phyloP scores from a whole-genome alignment of 2,329 filamentous ascomycete species.

The Nothophoma quercina region DNA sequence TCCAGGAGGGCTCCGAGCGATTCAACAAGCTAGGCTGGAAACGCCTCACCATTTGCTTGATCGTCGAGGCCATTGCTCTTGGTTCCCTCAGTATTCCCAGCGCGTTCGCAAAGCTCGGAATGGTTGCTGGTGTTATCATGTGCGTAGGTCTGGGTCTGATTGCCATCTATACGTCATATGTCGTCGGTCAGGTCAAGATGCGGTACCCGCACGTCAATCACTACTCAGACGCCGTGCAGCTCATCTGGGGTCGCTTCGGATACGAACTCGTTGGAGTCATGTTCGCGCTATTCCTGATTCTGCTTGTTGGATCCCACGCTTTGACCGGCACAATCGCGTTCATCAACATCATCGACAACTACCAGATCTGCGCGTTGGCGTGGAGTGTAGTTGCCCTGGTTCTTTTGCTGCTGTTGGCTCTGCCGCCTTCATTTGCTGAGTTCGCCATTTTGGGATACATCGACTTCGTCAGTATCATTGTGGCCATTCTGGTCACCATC shows the following conservation, averaged over 20 bases:
- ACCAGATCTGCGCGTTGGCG: slow-evolving; percentile 67
- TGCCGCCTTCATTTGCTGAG: slow-evolving; percentile 70
- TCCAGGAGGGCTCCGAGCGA: slow-evolving; percentile 49
- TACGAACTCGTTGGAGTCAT: slow-evolving; percentile 67
- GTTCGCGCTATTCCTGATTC: slow-evolving; percentile 50
- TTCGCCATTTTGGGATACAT: slow-evolving; percentile 64
- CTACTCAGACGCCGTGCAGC: slow-evolving; percentile 72
- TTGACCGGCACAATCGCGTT: slow-evolving; percentile 73
- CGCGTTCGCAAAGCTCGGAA: slow-evolving; percentile 56
- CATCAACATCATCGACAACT: slow-evolving; percentile 69
- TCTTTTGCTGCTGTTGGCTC: slow-evolving; percentile 66
- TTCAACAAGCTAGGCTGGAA: slow-evolving; percentile 59
- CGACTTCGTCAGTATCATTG: slow-evolving; percentile 70
- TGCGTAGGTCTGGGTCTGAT: slow-evolving; percentile 61
- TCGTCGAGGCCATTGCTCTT: slow-evolving; percentile 60
- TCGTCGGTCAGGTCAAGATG: slow-evolving; percentile 68
- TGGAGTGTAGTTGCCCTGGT: slow-evolving; percentile 69
- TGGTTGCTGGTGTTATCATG: slow-evolving; percentile 56
- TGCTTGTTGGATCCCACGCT: slow-evolving; percentile 75
- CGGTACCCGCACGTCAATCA: slow-evolving; percentile 67
- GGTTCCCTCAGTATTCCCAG: slow-evolving; percentile 56
- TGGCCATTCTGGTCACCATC: slow-evolving; percentile 73
- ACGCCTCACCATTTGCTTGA: slow-evolving; percentile 57
- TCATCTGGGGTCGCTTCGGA: slow-evolving; percentile 65
- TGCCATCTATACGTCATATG: slow-evolving; percentile 68